Conservation (phyloP, 2,329 filamentous ascomycete genomes). For the Xenoacremonium recifei region DNA sequence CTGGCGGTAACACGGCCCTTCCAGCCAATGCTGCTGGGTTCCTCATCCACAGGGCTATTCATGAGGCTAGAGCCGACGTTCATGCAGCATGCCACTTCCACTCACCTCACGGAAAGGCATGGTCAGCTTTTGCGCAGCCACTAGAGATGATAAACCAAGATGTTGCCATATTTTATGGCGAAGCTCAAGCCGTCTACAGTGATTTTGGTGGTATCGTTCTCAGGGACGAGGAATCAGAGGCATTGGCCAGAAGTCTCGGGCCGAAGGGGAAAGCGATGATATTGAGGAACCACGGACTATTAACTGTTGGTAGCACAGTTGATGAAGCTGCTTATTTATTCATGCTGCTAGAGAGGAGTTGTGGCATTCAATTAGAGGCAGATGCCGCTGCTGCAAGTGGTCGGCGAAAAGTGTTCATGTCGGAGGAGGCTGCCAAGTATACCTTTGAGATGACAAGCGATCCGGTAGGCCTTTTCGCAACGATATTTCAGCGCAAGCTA, state of each 20-base stretch:
- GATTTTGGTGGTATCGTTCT: slow-evolving; percentile 47
- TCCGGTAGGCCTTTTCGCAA: too few species aligned
- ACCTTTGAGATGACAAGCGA: too few species aligned
- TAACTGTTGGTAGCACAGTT: slow-evolving; percentile 6
- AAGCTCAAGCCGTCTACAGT: slow-evolving; percentile 59
- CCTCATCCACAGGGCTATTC: slow-evolving; percentile 63
- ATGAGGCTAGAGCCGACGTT: slow-evolving; percentile 60
- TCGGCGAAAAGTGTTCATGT: too few species aligned
- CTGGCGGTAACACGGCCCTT: slow-evolving; percentile 60
- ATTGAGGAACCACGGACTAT: slow-evolving; percentile 6
- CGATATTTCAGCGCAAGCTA: too few species aligned
- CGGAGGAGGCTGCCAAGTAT: too few species aligned
- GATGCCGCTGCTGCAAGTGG: slow-evolving; percentile 10
- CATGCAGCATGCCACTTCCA: slow-evolving; percentile 66
- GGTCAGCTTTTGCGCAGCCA: slow-evolving; percentile 57
- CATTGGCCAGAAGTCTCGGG: slow-evolving; percentile 59
- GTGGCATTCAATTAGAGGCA: slow-evolving; percentile 5
- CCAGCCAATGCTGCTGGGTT: slow-evolving; percentile 67
- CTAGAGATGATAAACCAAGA: slow-evolving; percentile 68
- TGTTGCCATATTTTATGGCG: slow-evolving; percentile 58
- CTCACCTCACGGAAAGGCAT: slow-evolving; percentile 60
- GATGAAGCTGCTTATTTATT: slow-evolving; percentile 8
- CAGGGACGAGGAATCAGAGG: slow-evolving; percentile 59
- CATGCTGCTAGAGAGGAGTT: slow-evolving; percentile 4
- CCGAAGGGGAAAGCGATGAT: slow-evolving; percentile 43